Evolutionary conservation across 1,139 yeast genomes (phyloP), one percentile per base, ranked within the genome.

Genomic region (Chernovozyma aurita): DNA sequence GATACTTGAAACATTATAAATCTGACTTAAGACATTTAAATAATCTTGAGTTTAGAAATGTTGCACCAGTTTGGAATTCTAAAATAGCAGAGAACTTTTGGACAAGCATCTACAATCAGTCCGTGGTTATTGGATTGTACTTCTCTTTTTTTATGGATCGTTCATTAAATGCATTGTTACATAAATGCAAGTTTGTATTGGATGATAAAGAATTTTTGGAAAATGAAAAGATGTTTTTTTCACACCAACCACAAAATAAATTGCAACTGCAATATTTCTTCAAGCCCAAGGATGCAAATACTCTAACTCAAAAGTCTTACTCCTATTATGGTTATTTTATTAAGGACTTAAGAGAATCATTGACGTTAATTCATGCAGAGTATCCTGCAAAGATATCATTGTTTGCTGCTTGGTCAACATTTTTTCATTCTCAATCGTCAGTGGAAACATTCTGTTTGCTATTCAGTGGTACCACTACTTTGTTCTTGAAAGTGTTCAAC

Each of bases 131-230:
- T 24, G 50, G 55, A 17, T 50, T 62, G 5, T 63, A 60, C 39
- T 63, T 57, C 42, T 50, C 57, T 2, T 66, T 65, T 39, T 59
- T 67, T 40, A 55, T 67, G 49, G 73, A 67, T 39, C 55, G 67
- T 32, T 55, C 70, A 0, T 50, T 66, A 31, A 67, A 62, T 36
- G 53, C 63, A 3, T 43, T 68, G 13, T 46, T 67, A 31, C 59
- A 56, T 21, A 49, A 49, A 6, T 53, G 60, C 28, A 53, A 54
- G 26, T 50, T 50, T 13, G 52, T 56, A 11, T 42, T 57, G 27
- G 41, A 46, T 18, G 47, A 50, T 32, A 53, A 47, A 33, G 42
- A 39, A 17, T 42, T 45, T 37, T 48, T 45, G 44, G 43, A 45
- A 44, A 13, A 47, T 48, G 30, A 37, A 27, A 21, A 30, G 12